Base-by-base conservation (phyloP, 352 stramenopile genomes). In the Phytophthora multivora region DNA sequence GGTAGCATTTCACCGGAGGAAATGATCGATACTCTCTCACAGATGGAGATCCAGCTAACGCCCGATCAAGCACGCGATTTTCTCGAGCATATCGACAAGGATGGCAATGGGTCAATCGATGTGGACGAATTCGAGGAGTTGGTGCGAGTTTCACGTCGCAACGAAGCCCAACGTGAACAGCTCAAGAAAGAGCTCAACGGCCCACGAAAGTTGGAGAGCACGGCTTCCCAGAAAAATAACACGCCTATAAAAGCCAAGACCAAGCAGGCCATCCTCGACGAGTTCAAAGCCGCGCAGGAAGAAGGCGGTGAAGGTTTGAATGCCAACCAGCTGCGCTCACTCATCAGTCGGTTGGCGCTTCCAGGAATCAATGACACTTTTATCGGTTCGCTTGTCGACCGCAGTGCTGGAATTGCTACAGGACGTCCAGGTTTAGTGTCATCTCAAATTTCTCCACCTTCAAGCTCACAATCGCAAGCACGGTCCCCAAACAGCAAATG, bases 71-170 rank as follows among this genome's bases (percentile, higher is more conserved):
- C 71, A 0, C 60, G 80, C 18, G 80, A 83, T 11, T 91, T 94
- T 36, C 86, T 93, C 59, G 70, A 75, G 13, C 77, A 91, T 33
- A 89, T 95, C 18, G 83, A 94, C 70, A 91, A 90, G 39, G 84
- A 95, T 53, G 82, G 84, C 8, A 91, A 95, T 18, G 83, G 83
- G 6, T 88, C 80, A 2, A 93, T 96, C 52, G 83, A 96, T 39
- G 77, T 96, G 26, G 83, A 95, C 59, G 85, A 94, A 50, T 94
- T 96, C 45, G 83, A 93, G 56, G 86, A 90, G 52, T 63, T 96
- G 9, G 74, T 94, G 39, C 86, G 86, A 9, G 75, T 91, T 21
- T 79, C 85, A 0, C 77, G 83, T 15, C 78, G 83, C 8, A 89
- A 78, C 16, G 82, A 91, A 59, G 80, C 81, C 1, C 81, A 91